These are phyloP conservation scores for Diospyros kaki DNA, from an alignment of 148 eudicot species.

Conservation along the genomic window DNA sequence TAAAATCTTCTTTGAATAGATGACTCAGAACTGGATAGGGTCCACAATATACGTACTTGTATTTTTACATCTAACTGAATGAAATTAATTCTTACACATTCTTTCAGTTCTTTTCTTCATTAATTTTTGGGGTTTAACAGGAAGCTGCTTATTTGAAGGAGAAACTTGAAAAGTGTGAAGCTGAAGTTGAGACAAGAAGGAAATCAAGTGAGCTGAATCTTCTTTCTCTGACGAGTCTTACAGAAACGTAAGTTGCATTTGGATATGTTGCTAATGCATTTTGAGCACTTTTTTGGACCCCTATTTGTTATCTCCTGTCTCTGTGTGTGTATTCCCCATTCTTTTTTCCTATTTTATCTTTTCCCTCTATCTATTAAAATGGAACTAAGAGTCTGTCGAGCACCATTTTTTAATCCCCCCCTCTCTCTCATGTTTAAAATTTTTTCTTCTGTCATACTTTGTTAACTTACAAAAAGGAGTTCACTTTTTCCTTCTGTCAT, in stretches of 20 bases:
- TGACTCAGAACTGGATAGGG: background rate
- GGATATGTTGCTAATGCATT: background rate
- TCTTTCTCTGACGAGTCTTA: slow-evolving; percentile 48
- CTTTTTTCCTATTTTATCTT: background rate
- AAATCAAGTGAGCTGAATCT: slow-evolving; percentile 57
- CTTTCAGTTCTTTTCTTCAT: background rate
- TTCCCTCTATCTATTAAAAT: too few species aligned
- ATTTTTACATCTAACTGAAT: background rate
- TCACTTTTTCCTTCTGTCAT: too few species aligned
- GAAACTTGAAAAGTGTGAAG: slow-evolving; percentile 61
- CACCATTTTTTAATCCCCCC: too few species aligned
- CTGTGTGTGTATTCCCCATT: too few species aligned
- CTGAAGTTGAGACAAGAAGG: slow-evolving; percentile 64
- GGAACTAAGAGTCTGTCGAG: too few species aligned
- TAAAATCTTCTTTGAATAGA: too few species aligned
- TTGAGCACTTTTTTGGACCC: background rate
- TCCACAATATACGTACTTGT: background rate
- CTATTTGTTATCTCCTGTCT: background rate
- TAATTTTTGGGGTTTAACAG: slow-evolving; percentile 13
- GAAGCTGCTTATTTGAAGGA: slow-evolving; percentile 56
- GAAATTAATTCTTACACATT: background rate
- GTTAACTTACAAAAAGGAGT: too few species aligned
- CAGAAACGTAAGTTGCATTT: slow-evolving; percentile 40
- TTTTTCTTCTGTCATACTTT: too few species aligned
- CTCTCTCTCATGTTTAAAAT: too few species aligned